These are phyloP conservation scores for Yamadazyma nakazawae DNA, from an alignment of 805 yeast genomes.

Conservation along the genomic window DNA sequence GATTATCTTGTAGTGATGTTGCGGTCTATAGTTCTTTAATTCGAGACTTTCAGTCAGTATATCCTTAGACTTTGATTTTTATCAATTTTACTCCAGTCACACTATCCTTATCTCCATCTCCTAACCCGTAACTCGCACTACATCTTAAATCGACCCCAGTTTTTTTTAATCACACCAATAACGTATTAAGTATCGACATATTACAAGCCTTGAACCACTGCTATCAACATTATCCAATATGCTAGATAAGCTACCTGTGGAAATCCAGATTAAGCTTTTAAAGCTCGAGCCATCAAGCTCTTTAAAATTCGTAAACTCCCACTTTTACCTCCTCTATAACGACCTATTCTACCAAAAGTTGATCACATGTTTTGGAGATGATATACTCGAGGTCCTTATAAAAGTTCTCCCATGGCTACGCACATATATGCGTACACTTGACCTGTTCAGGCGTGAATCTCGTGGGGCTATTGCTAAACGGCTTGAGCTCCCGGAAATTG, in stretches of 20 bases:
- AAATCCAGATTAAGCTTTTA: conserved; percentile 39
- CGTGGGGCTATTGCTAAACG: conserved; percentile 27
- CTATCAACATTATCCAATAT: background rate
- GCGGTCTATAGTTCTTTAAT: no score
- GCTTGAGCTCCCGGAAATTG: conserved; percentile 23
- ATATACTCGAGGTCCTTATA: conserved; percentile 25
- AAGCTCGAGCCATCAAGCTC: conserved; percentile 30
- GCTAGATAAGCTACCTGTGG: conserved; percentile 36
- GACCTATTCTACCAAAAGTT: conserved; percentile 43
- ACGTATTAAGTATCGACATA: background rate
- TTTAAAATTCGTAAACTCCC: conserved; percentile 33
- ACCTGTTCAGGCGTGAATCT: conserved; percentile 27
- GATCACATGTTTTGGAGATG: conserved; percentile 35
- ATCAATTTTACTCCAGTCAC: no score
- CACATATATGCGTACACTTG: conserved; percentile 38
- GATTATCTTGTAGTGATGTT: no score
- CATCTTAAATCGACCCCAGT: background rate
- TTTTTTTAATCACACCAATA: background rate
- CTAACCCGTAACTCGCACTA: background rate
- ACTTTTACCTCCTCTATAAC: conserved; percentile 50
- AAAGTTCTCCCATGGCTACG: conserved; percentile 39
- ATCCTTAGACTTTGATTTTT: no score
- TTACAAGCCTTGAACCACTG: background rate
- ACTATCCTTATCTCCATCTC: background rate
- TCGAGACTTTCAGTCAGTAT: no score